Conservation (phyloP, 495 filamentous ascomycete genomes). For the Daldinia loculata region DNA sequence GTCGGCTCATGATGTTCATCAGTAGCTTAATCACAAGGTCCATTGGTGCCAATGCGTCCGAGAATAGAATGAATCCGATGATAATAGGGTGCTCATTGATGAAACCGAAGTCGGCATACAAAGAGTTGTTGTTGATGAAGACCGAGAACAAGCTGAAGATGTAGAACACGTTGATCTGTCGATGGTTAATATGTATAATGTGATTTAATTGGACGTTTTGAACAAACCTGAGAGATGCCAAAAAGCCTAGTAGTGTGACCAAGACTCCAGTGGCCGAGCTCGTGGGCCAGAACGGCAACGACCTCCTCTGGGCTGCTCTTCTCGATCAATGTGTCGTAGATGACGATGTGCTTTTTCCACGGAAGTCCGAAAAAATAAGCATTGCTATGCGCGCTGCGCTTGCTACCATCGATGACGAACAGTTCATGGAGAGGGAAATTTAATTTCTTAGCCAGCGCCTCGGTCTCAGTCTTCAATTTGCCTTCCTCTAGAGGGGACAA, state of each 20-base stretch:
- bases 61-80: constrained; percentile 96
- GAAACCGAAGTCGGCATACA: constrained; percentile 94
- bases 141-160: constrained; percentile 95
- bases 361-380: constrained; percentile 98
- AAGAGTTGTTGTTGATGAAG: constrained; percentile 92
- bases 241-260: constrained; percentile 95
- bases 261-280: constrained; percentile 95
- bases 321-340: constrained; percentile 96
- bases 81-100: constrained; percentile 85
- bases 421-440: constrained; percentile 91
- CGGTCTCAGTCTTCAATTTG: constrained; percentile 84
- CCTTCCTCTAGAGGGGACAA: constrained; percentile 90
- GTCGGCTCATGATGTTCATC: constrained; percentile 94
- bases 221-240: constrained; percentile 80
- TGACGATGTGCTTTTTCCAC: constrained; percentile 99
- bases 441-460: constrained; percentile 81
- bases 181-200: constrained; percentile 41
- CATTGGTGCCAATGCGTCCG: constrained; percentile 88
- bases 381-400: constrained; percentile 95
- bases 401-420: constrained; percentile 96
- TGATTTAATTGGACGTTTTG: background rate
- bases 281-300: constrained; percentile 92
- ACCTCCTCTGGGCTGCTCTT: constrained; percentile 92
- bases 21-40: constrained; percentile 90
- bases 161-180: constrained; percentile 83